Base-by-base conservation (phyloP, 306 rosid species). In the Castanea mollissima region DNA sequence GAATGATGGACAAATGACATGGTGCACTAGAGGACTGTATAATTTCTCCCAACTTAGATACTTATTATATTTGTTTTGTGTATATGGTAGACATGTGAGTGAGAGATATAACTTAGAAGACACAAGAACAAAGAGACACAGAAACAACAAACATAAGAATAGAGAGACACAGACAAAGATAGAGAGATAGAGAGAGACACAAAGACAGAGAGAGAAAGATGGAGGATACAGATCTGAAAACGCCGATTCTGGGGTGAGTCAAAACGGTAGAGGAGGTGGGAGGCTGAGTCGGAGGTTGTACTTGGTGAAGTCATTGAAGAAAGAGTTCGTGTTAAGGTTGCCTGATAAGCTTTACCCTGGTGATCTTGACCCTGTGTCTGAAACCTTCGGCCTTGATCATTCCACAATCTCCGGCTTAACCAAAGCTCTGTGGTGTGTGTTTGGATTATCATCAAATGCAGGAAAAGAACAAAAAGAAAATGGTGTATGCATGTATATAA, bases 221-320 rank as follows among this genome's bases (percentile, higher is more conserved):
- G 91, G 87, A 79, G 1, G 87, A 59, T 67, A 71, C 71, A 46
- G 70, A 44, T 35, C 75, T 63, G 13, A 81, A 79, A 20, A 12
- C 83, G 21, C 65, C 83, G 75, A 69, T 88, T 59, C 9, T 88
- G 25, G 84, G 72, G 82, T 23, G 0, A 59, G 74, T 56, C 57
- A 19, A 34, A 38, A 55, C 19, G 69, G 74, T 5, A 64, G 77
- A n/a, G 31, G 79, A 19, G 77, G 81, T 16, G 72, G 83, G 32
- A 79, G 73, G 15, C 82, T 85, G 18, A 65, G 76, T 58, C 85
- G 88, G 18, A 64, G 73, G 29, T 34, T 0, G 38, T 63, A 78
- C 87, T 88, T 89, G 13, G 85, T 81, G 38, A 74, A 71, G 83
- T 76, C 85, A 4, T 83, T 88, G 73, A 58, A 84, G 75, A 76